Base-by-base conservation (phyloP, 257 asterid species). In the Pogostemon cablin region DNA sequence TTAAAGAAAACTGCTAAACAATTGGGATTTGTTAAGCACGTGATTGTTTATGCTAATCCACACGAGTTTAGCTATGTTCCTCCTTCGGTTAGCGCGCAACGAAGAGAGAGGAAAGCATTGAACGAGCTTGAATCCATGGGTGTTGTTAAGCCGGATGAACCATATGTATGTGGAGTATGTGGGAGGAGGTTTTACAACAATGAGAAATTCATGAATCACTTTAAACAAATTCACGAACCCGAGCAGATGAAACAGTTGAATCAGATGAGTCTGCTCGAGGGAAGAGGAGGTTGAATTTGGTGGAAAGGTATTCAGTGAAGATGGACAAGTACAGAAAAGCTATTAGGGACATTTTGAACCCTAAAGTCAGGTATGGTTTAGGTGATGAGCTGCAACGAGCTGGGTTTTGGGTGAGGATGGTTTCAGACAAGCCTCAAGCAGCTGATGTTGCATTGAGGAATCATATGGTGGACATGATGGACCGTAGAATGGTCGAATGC, bases 271-370 rank as follows among this genome's bases (percentile, higher is more conserved):
- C 95, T 38, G 87, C 98, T 0, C 77, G 90, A 50, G 99, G 99
- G 68, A 87, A 75, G 68, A 81, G 83, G 77, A 86, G 99, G 86
- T 82, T 84, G 71, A 84, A 80, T 62, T 72, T 95, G 92, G 93
- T 90, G 73, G 96, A 77, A 0, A 87, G 69, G 82, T 85, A 85
- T 62, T 72, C 96, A 0, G 81, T 84, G 81, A 95, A 95, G 90
- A 89, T 93, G 96, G 93, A 91, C 9, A 93, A 91, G 80, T 93
- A 85, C 72, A 91, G 72, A 77, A 79, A 81, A 65, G 96, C 96
- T 34, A 92, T 88, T 65, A 80, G 84, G 75, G 88, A 89, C 62
- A 67, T 93, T 61, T 79, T 87, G 87, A 84, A 85, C 15, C 96
- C 98, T 2, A 89, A 82, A 79, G 82, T 79, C 1, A 95, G 98